These are phyloP conservation scores for Penicillium fimorum DNA, from an alignment of 495 filamentous ascomycete species.

Conservation along the genomic window DNA sequence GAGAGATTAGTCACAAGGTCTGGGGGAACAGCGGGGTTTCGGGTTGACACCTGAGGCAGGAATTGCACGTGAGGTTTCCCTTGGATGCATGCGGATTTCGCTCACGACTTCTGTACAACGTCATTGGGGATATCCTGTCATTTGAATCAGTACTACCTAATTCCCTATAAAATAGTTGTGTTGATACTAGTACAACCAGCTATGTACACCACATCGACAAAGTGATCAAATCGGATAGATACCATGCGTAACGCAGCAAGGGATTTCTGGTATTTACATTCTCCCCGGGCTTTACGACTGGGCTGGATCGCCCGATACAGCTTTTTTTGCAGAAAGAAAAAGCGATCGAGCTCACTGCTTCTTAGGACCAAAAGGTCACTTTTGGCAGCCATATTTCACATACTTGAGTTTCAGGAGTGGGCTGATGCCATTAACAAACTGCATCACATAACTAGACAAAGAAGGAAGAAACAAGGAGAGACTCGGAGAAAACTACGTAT, in stretches of 20 bases:
- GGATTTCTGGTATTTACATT: background rate
- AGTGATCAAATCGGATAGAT: background rate
- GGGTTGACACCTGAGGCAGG: background rate
- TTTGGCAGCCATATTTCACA: background rate
- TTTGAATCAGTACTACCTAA: background rate
- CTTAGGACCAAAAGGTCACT: background rate
- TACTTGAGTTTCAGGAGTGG: too few species aligned
- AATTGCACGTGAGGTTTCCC: background rate
- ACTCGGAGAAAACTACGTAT: too few species aligned
- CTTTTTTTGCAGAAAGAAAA: background rate
- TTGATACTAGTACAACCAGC: background rate
- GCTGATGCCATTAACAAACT: too few species aligned
- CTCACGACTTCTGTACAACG: background rate
- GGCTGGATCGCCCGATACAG: background rate
- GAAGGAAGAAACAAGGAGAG: too few species aligned
- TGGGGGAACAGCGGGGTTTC: slow-evolving; percentile 1
- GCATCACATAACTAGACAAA: too few species aligned
- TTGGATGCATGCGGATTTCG: background rate
- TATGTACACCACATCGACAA: background rate
- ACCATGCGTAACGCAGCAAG: background rate
- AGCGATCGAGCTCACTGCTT: background rate
- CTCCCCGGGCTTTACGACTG: background rate
- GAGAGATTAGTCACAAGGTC: slow-evolving; percentile 6
- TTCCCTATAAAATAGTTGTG: background rate
- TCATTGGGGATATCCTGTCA: background rate